phyloP scores from a whole-genome alignment of 2,329 filamentous ascomycete genomes.

The Xylariaceae sp. region DNA sequence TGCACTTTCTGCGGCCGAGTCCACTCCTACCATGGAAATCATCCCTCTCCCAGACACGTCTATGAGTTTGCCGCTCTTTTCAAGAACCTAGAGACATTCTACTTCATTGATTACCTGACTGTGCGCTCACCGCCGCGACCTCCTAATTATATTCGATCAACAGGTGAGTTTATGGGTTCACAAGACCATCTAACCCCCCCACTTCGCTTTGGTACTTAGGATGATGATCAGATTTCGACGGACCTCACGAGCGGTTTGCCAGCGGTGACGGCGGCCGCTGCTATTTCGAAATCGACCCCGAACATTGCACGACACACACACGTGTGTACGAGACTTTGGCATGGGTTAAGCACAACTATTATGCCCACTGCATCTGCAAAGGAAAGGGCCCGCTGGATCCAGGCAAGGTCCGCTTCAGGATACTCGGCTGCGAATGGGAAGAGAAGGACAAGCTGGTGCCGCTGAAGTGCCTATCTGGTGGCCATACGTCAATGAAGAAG shows the following conservation, averaged over 20 bases:
- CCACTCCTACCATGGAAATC: slow-evolving; percentile 26
- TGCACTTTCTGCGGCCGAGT: slow-evolving; percentile 35
- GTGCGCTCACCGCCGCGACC: slow-evolving; percentile 28
- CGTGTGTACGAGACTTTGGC: slow-evolving; percentile 33
- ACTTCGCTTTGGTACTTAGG: slow-evolving; percentile 8
- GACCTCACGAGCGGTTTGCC: slow-evolving; percentile 25
- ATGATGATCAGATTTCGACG: slow-evolving; percentile 5
- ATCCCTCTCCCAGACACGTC: slow-evolving; percentile 37
- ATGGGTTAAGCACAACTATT: slow-evolving; percentile 38
- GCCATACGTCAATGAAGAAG: slow-evolving; percentile 6
- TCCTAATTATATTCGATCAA: slow-evolving; percentile 1
- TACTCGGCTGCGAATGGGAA: slow-evolving; percentile 41
- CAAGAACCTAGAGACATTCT: slow-evolving; percentile 40
- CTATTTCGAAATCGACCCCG: slow-evolving; percentile 33
- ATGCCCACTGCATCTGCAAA: slow-evolving; percentile 34
- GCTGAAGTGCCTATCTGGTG: slow-evolving; percentile 10
- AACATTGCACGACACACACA: slow-evolving; percentile 35
- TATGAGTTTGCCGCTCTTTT: slow-evolving; percentile 42
- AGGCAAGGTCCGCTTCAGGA: slow-evolving; percentile 37
- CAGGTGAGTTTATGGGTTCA: slow-evolving; percentile 16
- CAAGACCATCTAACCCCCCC: too few species aligned
- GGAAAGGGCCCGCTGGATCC: slow-evolving; percentile 33
- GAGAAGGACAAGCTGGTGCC: slow-evolving; percentile 16
- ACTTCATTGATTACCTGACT: slow-evolving; percentile 42
- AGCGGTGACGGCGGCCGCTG: slow-evolving; percentile 26